Base-by-base conservation (phyloP, 164 flowering plant genomes). In the Vitis vinifera region DNA sequence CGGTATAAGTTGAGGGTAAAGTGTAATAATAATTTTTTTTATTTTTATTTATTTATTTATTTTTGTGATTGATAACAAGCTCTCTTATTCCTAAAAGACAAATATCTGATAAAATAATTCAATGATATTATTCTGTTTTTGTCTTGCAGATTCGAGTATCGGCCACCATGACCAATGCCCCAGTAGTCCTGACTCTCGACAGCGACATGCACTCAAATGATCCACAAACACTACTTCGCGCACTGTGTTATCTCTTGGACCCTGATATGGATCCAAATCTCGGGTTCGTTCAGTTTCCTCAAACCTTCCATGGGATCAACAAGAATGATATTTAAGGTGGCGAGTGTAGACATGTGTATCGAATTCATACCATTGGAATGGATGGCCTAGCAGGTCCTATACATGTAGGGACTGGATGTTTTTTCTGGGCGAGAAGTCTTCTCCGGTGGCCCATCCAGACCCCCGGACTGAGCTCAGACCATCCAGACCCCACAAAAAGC, bases 131-230 rank as follows among this genome's bases (percentile, higher is more conserved):
- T 17, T 8, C 4, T 31, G 7, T 2, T 51, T 57, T 13, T 51
- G 9, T 61, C 10, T 70, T 76, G 51, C 68, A 91, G 93, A 73
- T 89, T 19, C 85, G 92, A n/a, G 88, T 86, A 1, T 88, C 92
- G 3, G 83, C 80, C 12, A 68, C 78, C 62, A 84, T 88, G 86
- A 84, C 87, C 50, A 87, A 87, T 78, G 85, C 91, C 9, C 91
- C 93, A 9, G 53, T 91, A 8, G 44, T 91, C 47, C 62, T 89
- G n/a, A 84, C 89, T n/a, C 51, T 79, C 19, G 88, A 85, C 52
- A 82, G 89, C 31, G 94, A 91, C 81, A 86, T 81, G 87, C 80
- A 68, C 77, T 88, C 91, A 0, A 89, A 88, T 67, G 90, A 91
- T 71, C 89, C 97, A 0, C 51, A 62, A 51, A 79, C 90, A 10